These are phyloP conservation scores for Zasmidium angulare DNA, from an alignment of 2,329 filamentous ascomycete genomes.

Conservation along the genomic window DNA sequence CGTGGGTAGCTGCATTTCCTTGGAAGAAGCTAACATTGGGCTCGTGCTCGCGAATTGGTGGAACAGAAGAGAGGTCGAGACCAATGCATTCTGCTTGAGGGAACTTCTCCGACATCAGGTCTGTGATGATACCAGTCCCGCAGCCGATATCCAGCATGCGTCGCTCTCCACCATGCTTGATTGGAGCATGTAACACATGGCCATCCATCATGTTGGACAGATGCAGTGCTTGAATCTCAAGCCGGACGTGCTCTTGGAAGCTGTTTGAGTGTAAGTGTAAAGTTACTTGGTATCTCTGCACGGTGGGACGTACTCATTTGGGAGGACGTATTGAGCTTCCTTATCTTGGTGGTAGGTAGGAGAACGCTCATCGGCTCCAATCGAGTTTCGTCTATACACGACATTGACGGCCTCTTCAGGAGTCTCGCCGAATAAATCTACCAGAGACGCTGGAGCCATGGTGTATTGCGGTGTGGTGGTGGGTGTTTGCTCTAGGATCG, in stretches of 20 bases:
- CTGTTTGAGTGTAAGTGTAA: background rate
- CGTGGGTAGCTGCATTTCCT: conserved; percentile 9
- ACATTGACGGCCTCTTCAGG: background rate
- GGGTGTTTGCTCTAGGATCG: background rate
- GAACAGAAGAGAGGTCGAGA: conserved; percentile 33
- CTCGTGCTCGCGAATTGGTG: conserved; percentile 2
- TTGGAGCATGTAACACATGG: conserved; percentile 15
- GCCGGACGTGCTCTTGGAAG: conserved; percentile 20
- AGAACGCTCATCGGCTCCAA: background rate
- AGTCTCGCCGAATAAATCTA: background rate
- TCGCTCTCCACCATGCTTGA: background rate
- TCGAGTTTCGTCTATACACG: background rate
- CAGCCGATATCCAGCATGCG: conserved; percentile 12
- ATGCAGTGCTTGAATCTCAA: conserved; percentile 22
- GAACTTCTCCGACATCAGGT: conserved; percentile 13
- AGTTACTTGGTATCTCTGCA: no score
- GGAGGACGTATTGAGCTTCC: conserved; percentile 3
- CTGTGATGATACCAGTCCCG: conserved; percentile 35
- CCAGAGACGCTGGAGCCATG: background rate
- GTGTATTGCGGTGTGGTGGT: background rate
- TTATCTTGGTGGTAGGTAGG: conserved; percentile 7
- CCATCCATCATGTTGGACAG: conserved; percentile 21
- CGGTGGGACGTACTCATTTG: conserved; percentile 3
- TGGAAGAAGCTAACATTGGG: conserved; percentile 14
- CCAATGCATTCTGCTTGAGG: conserved; percentile 34